Percentiles rank a stretch among this genome's conserved stretches.
phyloP scores from a whole-genome alignment of 371 early-diverging fungal genomes.

The Mucor saturninus region DNA sequence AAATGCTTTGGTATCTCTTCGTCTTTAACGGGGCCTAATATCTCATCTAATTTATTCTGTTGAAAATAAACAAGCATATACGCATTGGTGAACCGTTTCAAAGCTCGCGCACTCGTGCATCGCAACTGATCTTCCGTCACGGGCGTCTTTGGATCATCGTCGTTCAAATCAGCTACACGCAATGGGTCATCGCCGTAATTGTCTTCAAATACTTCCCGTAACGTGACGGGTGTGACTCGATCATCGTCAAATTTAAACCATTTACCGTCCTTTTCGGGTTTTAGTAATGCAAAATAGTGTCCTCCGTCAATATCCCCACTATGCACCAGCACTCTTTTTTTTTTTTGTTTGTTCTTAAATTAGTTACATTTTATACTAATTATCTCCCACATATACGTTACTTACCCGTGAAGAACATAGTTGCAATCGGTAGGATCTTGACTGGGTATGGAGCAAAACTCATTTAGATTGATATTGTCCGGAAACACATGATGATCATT shows the following conservation, averaged over 20 bases:
- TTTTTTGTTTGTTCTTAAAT: too few relatives aligned
- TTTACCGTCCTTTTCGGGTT: conserved; percentile 76
- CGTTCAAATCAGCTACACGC: conserved; percentile 12
- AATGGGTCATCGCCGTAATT: conserved; percentile 89
- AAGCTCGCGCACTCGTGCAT: conserved; percentile 20
- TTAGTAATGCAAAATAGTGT: conserved; percentile 95
- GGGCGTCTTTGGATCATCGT: conserved; percentile 6
- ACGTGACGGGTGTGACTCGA: conserved; percentile 83
- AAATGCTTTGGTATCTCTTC: conserved; percentile 70
- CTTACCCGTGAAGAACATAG: conserved; percentile 86
- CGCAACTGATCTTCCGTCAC: conserved; percentile 22
- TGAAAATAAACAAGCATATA: conserved; percentile 96
- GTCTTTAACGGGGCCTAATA: conserved; percentile 67
- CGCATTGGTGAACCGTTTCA: conserved; percentile 54
- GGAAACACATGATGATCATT: conserved; percentile 98
- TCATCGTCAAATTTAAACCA: conserved; percentile 98
- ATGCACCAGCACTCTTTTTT: conserved; percentile 90
- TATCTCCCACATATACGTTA: not conserved
- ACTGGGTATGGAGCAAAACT: conserved; percentile 66
- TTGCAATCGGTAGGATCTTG: conserved; percentile 38
- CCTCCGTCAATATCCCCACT: conserved; percentile 95
- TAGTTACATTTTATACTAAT: too few relatives aligned
- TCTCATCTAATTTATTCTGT: conserved; percentile 66
- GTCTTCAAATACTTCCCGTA: conserved; percentile 91
- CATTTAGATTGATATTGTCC: conserved; percentile 80